Percentiles rank a stretch among this genome's conserved stretches.
These are phyloP conservation scores for Fusarium tuaranense DNA, from an alignment of 2,329 filamentous ascomycete species.

Conservation along the genomic window DNA sequence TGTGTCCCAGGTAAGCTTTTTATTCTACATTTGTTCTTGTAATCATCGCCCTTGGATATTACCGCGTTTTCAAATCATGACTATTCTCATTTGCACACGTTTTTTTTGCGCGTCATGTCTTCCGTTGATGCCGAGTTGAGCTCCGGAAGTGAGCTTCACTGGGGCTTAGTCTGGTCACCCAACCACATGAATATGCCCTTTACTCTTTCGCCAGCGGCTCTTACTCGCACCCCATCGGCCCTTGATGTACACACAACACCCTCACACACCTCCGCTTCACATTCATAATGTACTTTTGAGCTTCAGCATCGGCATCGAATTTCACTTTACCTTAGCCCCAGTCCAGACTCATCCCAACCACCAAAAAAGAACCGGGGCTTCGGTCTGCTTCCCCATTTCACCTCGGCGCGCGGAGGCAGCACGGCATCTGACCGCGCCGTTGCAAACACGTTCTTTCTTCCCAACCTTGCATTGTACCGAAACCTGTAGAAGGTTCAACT, in stretches of 20 bases:
- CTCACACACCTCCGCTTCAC: slow-evolving; percentile 16
- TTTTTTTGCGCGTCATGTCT: slow-evolving; percentile 24
- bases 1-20: slow-evolving; percentile 28
- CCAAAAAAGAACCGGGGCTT: slow-evolving; percentile 29
- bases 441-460: slow-evolving; percentile 19
- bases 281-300: slow-evolving; percentile 17
- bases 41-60: neutral
- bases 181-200: neutral
- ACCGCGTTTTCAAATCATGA: neutral
- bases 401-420: slow-evolving; percentile 28
- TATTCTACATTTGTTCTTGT: slow-evolving; percentile 11
- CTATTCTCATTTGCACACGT: slow-evolving; percentile 9
- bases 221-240: slow-evolving; percentile 4
- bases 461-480: neutral
- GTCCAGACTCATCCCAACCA: slow-evolving; percentile 30
- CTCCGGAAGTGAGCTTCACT: slow-evolving; percentile 20
- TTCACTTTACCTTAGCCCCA: slow-evolving; percentile 26
- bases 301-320: slow-evolving; percentile 13
- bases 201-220: neutral
- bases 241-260: slow-evolving; percentile 14
- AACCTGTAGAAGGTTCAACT: neutral
- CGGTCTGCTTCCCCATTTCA: slow-evolving; percentile 7
- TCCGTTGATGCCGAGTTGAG: slow-evolving; percentile 33
- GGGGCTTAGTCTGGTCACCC: neutral
- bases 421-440: slow-evolving; percentile 32